These are phyloP conservation scores for Trichosanthes cucumerina DNA, from an alignment of 306 rosid species.

Conservation along the genomic window DNA sequence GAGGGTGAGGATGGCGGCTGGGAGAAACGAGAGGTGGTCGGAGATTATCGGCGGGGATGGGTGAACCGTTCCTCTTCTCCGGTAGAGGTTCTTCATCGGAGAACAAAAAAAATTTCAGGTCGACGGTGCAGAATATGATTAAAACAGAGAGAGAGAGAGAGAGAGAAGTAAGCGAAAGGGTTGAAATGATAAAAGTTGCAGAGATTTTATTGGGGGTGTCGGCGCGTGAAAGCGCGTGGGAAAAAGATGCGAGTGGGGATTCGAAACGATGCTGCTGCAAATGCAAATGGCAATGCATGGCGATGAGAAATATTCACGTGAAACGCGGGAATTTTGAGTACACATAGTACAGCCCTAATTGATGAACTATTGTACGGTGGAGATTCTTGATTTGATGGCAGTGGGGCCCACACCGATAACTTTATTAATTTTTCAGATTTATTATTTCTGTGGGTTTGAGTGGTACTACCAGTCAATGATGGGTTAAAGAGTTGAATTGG, in stretches of 20 bases:
- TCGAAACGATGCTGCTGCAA: constrained; percentile 19
- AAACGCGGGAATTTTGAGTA: constrained; percentile 18
- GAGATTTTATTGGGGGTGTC: constrained; percentile 20
- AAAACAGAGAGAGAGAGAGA: neutral
- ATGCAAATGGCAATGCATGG: constrained; percentile 20
- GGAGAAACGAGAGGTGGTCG: constrained; percentile 79
- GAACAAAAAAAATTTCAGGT: neutral
- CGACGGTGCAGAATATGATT: neutral
- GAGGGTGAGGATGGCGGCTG: constrained; percentile 69
- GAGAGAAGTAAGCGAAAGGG: neutral
- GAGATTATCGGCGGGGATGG: constrained; percentile 77
- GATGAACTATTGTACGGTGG: neutral
- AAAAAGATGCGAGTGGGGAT: neutral
- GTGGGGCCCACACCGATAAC: neutral
- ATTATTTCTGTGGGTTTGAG: neutral
- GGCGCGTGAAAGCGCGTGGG: neutral
- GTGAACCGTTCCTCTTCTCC: constrained; percentile 68
- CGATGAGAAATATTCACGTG: constrained; percentile 30
- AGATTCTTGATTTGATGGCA: neutral
- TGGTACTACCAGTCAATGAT: neutral
- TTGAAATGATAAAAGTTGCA: constrained; percentile 18
- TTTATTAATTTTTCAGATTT: neutral
- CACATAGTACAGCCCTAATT: neutral
- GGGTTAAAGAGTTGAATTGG: neutral
- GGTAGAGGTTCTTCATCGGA: constrained; percentile 83